Evolutionary conservation across 345 rosid genomes (phyloP).

Genomic region (Pistacia vera): DNA sequence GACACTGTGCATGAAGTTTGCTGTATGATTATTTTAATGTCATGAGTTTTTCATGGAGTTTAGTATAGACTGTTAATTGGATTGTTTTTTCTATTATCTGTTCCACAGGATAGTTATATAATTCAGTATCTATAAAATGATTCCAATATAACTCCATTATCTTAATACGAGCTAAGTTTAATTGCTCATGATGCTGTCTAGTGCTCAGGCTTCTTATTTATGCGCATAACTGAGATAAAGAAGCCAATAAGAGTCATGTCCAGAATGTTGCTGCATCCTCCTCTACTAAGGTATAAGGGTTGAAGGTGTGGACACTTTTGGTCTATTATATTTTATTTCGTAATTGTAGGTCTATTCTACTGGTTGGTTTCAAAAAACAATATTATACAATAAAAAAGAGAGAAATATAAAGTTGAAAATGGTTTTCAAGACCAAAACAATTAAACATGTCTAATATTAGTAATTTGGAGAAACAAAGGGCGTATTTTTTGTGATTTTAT

Average conservation of each 20-base stretch:
- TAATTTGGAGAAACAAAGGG: no score
- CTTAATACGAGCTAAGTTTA: neutral
- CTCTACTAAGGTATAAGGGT: conserved; percentile 11
- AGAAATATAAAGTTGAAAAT: no score
- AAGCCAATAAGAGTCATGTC: neutral
- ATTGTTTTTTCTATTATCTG: neutral
- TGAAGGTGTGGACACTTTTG: neutral
- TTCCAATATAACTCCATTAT: neutral
- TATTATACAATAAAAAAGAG: no score
- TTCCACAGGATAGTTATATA: neutral
- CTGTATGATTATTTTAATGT: neutral
- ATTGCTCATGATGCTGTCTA: neutral
- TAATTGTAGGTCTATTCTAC: neutral
- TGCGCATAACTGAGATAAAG: neutral
- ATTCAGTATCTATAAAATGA: neutral
- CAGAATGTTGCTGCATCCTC: neutral
- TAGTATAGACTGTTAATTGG: neutral
- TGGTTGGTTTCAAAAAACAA: no score
- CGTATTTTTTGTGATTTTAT: no score
- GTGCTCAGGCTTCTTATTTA: conserved; percentile 13
- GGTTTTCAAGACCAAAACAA: no score
- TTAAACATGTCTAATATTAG: no score
- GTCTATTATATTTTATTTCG: neutral
- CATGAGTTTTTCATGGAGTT: neutral
- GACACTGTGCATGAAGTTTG: neutral